A percentile compares a stretch with the other conserved stretches of the same genome.
phyloP scores from a whole-genome alignment of 2,329 filamentous ascomycete species.

The Knufia fluminis region DNA sequence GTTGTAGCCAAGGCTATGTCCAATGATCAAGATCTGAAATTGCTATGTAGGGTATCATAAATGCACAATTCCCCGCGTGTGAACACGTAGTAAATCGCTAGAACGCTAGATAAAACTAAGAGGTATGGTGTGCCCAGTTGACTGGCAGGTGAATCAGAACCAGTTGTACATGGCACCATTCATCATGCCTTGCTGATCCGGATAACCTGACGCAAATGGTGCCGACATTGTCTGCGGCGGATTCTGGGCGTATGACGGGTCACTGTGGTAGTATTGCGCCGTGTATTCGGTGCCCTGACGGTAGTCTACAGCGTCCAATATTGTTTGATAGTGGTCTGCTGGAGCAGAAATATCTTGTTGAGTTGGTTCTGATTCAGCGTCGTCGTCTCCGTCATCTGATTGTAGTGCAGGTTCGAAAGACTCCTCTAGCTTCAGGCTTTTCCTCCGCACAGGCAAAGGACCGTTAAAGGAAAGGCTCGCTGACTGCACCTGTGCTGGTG shows the following conservation, averaged over 20 bases:
- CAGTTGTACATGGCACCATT: slow-evolving; percentile 2
- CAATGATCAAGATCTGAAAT: slow-evolving; percentile 2
- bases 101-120: not conserved
- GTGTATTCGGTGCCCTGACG: not conserved
- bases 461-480: slow-evolving; percentile 17
- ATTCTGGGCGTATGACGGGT: not conserved
- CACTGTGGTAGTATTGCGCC: not conserved
- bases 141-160: not conserved
- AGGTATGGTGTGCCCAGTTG: not conserved
- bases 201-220: not conserved
- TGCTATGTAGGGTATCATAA: not conserved
- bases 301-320: not conserved
- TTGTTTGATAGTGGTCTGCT: not conserved
- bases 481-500: slow-evolving; percentile 21
- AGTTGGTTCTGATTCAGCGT: slow-evolving; percentile 12
- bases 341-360: not conserved
- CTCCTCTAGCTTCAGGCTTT: slow-evolving; percentile 22
- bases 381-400: slow-evolving; percentile 23
- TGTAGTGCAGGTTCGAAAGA: slow-evolving; percentile 19
- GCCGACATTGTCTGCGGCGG: not conserved
- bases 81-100: not conserved
- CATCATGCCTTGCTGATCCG: not conserved
- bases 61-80: slow-evolving; percentile 6
- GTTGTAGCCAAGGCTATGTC: not conserved
- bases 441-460: slow-evolving; percentile 8